Evolutionary conservation across 78 protist species (phyloP).

Genomic region (Cyanophora paradoxa): DNA sequence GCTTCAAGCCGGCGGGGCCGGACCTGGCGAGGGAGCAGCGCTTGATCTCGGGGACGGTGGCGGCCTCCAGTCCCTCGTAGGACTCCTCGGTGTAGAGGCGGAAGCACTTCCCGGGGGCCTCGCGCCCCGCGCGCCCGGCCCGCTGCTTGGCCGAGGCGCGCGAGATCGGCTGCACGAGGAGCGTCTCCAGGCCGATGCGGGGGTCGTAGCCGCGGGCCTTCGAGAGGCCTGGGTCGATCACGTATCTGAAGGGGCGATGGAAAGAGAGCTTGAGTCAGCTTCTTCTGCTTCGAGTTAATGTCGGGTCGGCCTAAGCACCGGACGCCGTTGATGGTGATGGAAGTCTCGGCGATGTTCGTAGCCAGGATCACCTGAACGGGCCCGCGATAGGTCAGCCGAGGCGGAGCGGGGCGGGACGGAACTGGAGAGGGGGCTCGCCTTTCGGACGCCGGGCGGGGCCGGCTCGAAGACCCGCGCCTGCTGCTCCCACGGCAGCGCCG

Average conservation of each 20-base stretch:
- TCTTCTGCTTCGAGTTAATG: no score
- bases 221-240: slow-evolving; percentile 34
- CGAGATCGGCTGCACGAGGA: slow-evolving; percentile 1
- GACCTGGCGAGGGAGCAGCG: no score
- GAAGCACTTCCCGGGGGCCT: slow-evolving; percentile 43
- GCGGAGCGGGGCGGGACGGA: no score
- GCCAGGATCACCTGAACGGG: slow-evolving; percentile 42
- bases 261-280: no score
- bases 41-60: not conserved
- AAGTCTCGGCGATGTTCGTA: slow-evolving; percentile 64
- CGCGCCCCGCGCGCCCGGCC: slow-evolving; percentile 12
- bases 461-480: slow-evolving; percentile 39
- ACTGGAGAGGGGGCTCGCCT: no score
- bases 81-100: slow-evolving; percentile 47
- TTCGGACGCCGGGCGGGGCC: slow-evolving; percentile 21
- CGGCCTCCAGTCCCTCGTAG: not conserved
- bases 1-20: slow-evolving; percentile 27
- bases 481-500: slow-evolving; percentile 51
- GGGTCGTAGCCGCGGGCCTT: slow-evolving; percentile 13
- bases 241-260: no score
- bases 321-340: slow-evolving; percentile 48
- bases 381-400: no score
- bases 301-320: no score
- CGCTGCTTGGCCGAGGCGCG: slow-evolving; percentile 4
- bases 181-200: not conserved